Conservation (phyloP, 2,329 filamentous ascomycete genomes). For the Venturia pyrina region DNA sequence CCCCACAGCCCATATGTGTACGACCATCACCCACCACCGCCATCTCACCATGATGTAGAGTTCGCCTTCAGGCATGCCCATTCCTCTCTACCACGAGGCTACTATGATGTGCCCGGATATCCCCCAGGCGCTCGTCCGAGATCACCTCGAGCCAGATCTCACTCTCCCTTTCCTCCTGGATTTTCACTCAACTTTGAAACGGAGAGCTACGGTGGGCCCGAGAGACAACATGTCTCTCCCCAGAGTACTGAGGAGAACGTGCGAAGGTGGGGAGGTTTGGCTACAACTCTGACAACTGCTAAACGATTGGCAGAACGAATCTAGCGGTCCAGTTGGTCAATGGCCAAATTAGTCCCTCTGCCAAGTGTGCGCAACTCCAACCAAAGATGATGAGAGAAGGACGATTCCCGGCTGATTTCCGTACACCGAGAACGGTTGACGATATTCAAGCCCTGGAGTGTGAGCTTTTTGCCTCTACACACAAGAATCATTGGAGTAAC, state of each 20-base stretch:
- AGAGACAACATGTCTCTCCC: not conserved
- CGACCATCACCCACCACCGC: not conserved
- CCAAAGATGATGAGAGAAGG: conserved; percentile 24
- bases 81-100: conserved; percentile 1
- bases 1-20: not conserved
- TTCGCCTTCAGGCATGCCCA: not conserved
- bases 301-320: conserved; percentile 16
- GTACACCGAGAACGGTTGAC: conserved; percentile 17
- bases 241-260: not conserved
- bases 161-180: not conserved
- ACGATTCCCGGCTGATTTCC: conserved; percentile 23
- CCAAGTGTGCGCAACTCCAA: conserved; percentile 21
- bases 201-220: not conserved
- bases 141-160: not conserved
- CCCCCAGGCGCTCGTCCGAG: not conserved
- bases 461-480: conserved; percentile 12
- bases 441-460: conserved; percentile 20
- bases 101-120: not conserved
- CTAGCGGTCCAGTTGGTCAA: conserved; percentile 22
- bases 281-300: not conserved
- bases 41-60: not conserved
- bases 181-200: not conserved
- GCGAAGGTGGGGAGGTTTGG: not conserved
- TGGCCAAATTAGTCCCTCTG: conserved; percentile 17
- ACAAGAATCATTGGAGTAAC: not conserved